phyloP scores from a whole-genome alignment of 371 early-diverging fungal species.

The Chytridiales sp. region DNA sequence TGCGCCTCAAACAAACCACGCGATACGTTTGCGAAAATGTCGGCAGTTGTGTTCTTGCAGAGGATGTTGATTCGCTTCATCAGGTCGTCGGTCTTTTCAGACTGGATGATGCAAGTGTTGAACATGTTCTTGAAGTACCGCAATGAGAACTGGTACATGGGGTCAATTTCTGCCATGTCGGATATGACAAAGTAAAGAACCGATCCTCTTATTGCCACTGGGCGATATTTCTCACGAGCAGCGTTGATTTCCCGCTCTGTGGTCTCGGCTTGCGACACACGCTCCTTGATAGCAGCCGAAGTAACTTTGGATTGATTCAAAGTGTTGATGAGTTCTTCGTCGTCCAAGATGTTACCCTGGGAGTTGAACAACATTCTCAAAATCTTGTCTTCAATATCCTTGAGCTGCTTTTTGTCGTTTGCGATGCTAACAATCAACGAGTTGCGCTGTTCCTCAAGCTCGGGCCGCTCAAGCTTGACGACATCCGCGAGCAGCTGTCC shows the following conservation, averaged over 20 bases:
- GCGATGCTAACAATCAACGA: slow-evolving; percentile 47
- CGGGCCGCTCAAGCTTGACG: slow-evolving; percentile 47
- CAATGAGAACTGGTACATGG: slow-evolving; percentile 53
- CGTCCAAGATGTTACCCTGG: slow-evolving; percentile 53
- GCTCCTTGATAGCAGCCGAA: slow-evolving; percentile 47
- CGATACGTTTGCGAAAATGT: slow-evolving; percentile 46
- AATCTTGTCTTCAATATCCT: slow-evolving; percentile 54
- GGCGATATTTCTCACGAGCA: slow-evolving; percentile 46
- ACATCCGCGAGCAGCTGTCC: slow-evolving; percentile 52
- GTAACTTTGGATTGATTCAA: slow-evolving; percentile 53
- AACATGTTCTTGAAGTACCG: slow-evolving; percentile 51
- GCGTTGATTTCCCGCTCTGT: slow-evolving; percentile 48
- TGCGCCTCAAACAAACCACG: slow-evolving; percentile 50
- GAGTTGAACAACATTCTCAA: slow-evolving; percentile 48
- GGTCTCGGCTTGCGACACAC: slow-evolving; percentile 43
- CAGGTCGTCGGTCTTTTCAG: slow-evolving; percentile 36
- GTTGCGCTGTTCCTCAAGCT: slow-evolving; percentile 51
- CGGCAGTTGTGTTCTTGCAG: slow-evolving; percentile 39
- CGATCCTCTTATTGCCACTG: slow-evolving; percentile 50
- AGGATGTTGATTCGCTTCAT: slow-evolving; percentile 28
- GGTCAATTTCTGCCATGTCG: slow-evolving; percentile 49
- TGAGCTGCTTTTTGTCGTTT: slow-evolving; percentile 49
- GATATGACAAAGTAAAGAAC: slow-evolving; percentile 50
- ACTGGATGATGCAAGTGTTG: slow-evolving; percentile 40
- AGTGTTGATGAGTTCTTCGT: slow-evolving; percentile 50